Base-by-base conservation (phyloP, 306 rosid genomes). In the Cajanus cajan region DNA sequence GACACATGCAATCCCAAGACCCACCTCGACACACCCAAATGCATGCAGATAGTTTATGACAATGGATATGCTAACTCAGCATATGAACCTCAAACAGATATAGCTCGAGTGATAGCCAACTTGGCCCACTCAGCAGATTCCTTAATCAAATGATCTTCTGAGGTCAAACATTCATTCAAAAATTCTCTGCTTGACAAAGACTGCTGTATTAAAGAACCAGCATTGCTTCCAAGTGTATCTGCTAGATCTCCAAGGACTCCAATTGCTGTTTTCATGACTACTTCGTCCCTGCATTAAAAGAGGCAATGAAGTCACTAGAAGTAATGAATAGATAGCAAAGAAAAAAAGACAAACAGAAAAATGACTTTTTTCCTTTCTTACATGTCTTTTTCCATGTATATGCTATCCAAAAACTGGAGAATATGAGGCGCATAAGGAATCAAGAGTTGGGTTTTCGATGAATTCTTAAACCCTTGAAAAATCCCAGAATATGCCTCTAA, bases 61-160 rank as follows among this genome's bases (percentile, higher is more conserved):
- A 82, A 78, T 73, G 72, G 80, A 85, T 68, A 75, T 79, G 80
- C 85, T 79, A 77, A 82, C 50, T 59, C 82, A 33, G 74, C n/a
- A n/a, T n/a, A 79, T 76, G 89, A 71, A 58, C 84, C 88, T 92
- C 90, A 93, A 80, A 91, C 91, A 84, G 98, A 88, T 82, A 93
- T 91, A 61, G 95, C 95, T 36, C 98, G 98, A 68, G 21, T 86
- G 73, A 93, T 93, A 67, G 98, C 98, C 92, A 87, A 87, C 90
- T 82, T 90, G 79, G 98, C 98, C 98, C 98, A 93, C 83, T 93
- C 94, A 78, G 98, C 98, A 76, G 97, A 93, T 86, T 91, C 93
- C 80, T 90, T 93, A 68, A 93, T 91, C 88, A 91, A 76, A 86
- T 87, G 85, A 80, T 93, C 98, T 54, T 93, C 97, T 4, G 98